Evolutionary conservation across 345 rosid genomes (phyloP), one percentile per base, ranked within the genome.

Genomic region (Gossypium stocksii): DNA sequence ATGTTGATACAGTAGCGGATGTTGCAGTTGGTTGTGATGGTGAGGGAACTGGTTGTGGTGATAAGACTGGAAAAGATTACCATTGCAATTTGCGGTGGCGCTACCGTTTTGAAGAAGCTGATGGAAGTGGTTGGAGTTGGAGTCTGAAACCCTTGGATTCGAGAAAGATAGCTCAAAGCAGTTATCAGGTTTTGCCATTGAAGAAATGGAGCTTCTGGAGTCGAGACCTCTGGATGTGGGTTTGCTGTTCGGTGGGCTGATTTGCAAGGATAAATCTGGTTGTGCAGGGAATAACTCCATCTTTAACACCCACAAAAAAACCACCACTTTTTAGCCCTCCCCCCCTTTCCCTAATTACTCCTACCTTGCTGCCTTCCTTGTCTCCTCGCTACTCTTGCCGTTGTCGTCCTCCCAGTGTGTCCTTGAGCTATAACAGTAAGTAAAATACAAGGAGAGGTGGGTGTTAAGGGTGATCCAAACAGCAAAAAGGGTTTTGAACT

Each of bases 271-370:
- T 41, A 89, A 83, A 77, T 91, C 97, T n/a, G 97, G 97, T 69
- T 91, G 97, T 58, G 93, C 90, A 57, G 94, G 91, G 82, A 91
- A 91, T 8, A 91, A 73, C 85, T 91, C 94, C 97, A 91, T 91
- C 70, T 61, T 49, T 51, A 61, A 27, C 43, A 16, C 73, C 15
- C 51, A 46, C 14, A 46, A 9, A 44, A 44, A 48, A 34, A 34
- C 41, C 41, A 34, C 9, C 60, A 22, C 76, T 70, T 22, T 56
- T 17, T 9, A 52, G 45, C 41, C 29, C 71, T 58, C 48, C 38
- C 41, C 41, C 38, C 41, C 44, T 15, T 41, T 16, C 25, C 34
- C 51, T n/a, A 20, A 58, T 58, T 59, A 23, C 16, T 66, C 70
- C 2, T 25, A 11, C 22, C 56, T 54, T 68, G 52, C 70, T 20